Conservation (phyloP, 768 basidiomycete species). For the Phanerodontia chrysosporium region DNA sequence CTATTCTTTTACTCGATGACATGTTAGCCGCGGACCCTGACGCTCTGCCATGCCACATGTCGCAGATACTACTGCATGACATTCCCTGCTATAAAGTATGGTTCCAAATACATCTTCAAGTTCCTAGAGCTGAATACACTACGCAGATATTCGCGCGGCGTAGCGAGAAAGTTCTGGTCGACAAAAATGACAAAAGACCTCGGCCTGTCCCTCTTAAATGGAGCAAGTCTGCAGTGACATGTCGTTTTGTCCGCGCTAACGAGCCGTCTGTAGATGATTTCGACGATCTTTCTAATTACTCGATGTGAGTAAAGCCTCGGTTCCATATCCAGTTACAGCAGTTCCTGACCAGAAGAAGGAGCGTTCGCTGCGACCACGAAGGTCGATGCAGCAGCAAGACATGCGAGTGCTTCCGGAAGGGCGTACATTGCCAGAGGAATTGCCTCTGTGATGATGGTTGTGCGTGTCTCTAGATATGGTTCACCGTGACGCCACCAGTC, state of each 20-base stretch:
- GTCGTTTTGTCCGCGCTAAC: neutral
- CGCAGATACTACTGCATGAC: neutral
- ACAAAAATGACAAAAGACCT: neutral
- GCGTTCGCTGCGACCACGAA: neutral
- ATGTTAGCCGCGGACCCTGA: neutral
- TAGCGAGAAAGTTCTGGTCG: neutral
- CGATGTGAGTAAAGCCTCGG: neutral
- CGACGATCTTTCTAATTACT: neutral
- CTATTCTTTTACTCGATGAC: neutral
- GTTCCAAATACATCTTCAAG: neutral
- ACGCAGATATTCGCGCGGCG: neutral
- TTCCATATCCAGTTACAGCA: neutral
- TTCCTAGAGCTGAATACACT: too few relatives aligned
- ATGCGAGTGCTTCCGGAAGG: neutral
- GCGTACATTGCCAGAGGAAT: slow-evolving; percentile 1
- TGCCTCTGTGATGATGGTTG: neutral
- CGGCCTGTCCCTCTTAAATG: neutral
- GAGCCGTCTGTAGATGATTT: neutral
- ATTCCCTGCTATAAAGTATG: neutral
- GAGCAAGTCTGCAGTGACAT: neutral
- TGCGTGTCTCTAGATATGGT: neutral
- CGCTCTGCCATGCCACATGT: neutral
- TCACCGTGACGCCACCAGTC: neutral
- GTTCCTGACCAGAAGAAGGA: neutral
- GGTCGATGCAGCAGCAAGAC: neutral